Base-by-base conservation (phyloP, 345 rosid genomes). In the Leavenworthia alabamica region DNA sequence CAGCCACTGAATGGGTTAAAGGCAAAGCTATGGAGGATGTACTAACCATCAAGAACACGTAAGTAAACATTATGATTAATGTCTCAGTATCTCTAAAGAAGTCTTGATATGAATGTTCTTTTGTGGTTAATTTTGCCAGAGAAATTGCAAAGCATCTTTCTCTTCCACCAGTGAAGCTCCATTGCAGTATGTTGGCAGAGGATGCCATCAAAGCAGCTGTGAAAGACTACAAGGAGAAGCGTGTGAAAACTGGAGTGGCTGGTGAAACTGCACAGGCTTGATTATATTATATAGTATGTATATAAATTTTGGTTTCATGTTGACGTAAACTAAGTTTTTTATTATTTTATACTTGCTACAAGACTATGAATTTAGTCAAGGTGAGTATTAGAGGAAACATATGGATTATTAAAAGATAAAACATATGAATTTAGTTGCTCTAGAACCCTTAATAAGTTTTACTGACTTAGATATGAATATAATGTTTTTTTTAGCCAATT, bases 181-280 rank as follows among this genome's bases (percentile, higher is more conserved):
- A 94, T 62, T 90, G 99, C 92, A 94, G 97, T 81, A 90, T 94
- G 97, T 92, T 94, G 53, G 99, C 99, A 0, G 99, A 94, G 82
- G 99, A 94, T 67, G 99, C 97, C 20, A 90, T 94, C 68, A 94
- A 94, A 86, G 99, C 99, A 8, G 99, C 99, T 32, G 89, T 90
- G 8, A 86, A 88, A 74, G 93, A 94, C 62, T 86, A 81, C 32
- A 79, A n/a, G 48, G n/a, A n/a, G n/a, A n/a, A n/a, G n/a, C n/a
- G n/a, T n/a, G n/a, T n/a, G n/a, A n/a, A n/a, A n/a, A n/a, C 13
- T 55, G 54, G 71, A 17, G 73, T 73, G 14, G 62, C 65, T 0
- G 86, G 74, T 52, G 71, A 80, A 75, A 79, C 85, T 5, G 74
- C 83, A 12, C 45, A 75, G 61, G 90, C 80, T 15, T 83, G 76